Evolutionary conservation across 768 basidiomycete species (phyloP), one percentile per base, ranked within the genome.

Genomic region (Collybia sordida): DNA sequence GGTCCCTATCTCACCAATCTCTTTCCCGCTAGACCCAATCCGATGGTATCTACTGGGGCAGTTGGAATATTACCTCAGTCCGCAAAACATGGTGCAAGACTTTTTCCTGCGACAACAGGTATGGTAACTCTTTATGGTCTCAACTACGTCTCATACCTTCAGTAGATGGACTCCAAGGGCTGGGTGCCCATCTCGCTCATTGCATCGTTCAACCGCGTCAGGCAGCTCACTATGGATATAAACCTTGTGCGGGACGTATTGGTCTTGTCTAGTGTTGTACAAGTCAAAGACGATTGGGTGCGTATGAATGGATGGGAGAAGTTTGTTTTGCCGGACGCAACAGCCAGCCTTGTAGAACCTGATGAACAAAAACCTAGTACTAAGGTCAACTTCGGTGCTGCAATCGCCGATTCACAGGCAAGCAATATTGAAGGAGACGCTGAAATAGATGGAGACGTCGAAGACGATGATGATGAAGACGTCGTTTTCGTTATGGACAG

Each of bases 41-140:
- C 67, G 83, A 42, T 86, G 77, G 59, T 83, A 80, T 63, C 72
- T 96, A 22, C 78, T 96, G 38, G 86, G 82, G 1, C 89, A 96
- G 66, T 69, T 96, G 45, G 95, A 96, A 68, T 97, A 93, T 66
- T 98, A 96, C 71, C 75, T 98, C 57, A 91, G 92, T 58, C 75
- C 86, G 49, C 86, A 97, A 64, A 97, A 96, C 63, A 76, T 98
- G 71, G 88, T 81, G n/a, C 82, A 85, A 63, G 94, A 98, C 65
- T 78, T 88, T 56, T 96, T 79, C 70, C 73, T 98, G 28, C 79
- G 92, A 45, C 78, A 85, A 68, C 75, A 82, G 71, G 93, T 90
- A 59, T n/a, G 62, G 85, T 55, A 17, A 15, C 31, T 42, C 41
- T 52, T 56, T 31, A 14, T 31, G 9, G 14, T 3, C 21, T 47